A percentile compares a stretch with the other conserved stretches of the same genome.
Evolutionary conservation across 1,284 basidiomycete species (phyloP).

Genomic region (Ceratobasidium papillatum): DNA sequence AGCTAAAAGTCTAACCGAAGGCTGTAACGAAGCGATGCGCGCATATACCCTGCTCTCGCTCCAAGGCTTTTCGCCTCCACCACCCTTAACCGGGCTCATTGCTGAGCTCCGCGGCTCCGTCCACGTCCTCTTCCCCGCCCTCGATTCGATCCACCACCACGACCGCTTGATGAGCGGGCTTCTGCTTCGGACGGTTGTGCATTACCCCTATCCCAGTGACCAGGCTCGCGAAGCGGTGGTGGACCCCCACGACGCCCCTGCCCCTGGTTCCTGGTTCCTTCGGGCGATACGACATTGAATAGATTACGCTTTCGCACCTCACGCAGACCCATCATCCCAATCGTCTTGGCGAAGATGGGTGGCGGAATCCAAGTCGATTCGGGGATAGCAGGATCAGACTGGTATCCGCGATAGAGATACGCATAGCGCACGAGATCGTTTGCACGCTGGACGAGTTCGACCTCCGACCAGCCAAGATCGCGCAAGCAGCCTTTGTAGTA

Average conservation of each 20-base stretch:
- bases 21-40: not conserved
- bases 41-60: not conserved
- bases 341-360: constrained; percentile 60
- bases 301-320: constrained; percentile 52
- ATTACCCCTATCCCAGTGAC: not conserved
- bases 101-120: not conserved
- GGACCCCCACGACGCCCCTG: not conserved
- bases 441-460: constrained; percentile 57
- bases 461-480: constrained; percentile 56
- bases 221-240: not conserved
- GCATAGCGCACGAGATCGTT: constrained; percentile 59
- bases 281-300: constrained; percentile 22
- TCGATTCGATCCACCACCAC: not conserved
- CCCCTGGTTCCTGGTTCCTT: constrained; percentile 25
- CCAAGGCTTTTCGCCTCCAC: not conserved
- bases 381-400: not conserved
- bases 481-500: constrained; percentile 64
- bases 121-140: constrained; percentile 1
- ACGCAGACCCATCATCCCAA: constrained; percentile 69
- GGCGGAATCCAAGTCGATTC: constrained; percentile 52
- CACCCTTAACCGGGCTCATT: not conserved
- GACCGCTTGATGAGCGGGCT: not conserved
- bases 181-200: not conserved
- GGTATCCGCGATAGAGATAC: constrained; percentile 56
- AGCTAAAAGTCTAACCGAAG: constrained; percentile 14